Percentiles rank a stretch among this genome's conserved stretches.
Conservation (phyloP, 768 basidiomycete genomes). For the Fibroporia radiculosa region DNA sequence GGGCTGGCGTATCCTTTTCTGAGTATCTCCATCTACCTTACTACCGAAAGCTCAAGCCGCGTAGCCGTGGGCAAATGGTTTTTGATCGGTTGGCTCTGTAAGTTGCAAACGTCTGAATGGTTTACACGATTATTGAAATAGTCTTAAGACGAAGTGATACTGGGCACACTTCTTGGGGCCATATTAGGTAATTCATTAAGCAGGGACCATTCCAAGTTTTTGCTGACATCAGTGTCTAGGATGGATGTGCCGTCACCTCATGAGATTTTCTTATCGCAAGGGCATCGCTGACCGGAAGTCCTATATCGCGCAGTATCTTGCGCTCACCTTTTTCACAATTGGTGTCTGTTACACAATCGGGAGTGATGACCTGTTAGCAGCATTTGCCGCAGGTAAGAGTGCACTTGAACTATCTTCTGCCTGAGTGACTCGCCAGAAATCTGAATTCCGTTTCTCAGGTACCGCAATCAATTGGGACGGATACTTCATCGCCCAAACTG, state of each 20-base stretch:
- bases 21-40: conserved; percentile 77
- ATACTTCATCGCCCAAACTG: conserved; percentile 70
- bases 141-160: conserved; percentile 63
- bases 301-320: conserved; percentile 78
- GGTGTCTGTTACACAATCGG: conserved; percentile 79
- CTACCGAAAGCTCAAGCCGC: conserved; percentile 51
- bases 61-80: conserved; percentile 81
- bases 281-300: conserved; percentile 75
- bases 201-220: background rate
- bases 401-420: conserved; percentile 6
- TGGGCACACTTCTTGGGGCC: conserved; percentile 67
- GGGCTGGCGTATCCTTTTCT: conserved; percentile 94
- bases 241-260: conserved; percentile 54
- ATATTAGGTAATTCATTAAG: conserved; percentile 29
- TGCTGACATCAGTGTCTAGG: conserved; percentile 33
- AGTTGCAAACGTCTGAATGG: conserved; percentile 17
- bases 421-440: too few relatives aligned
- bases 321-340: conserved; percentile 62
- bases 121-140: background rate
- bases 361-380: conserved; percentile 81
- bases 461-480: conserved; percentile 91
- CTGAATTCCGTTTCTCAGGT: too few relatives aligned
- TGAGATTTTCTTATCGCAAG: conserved; percentile 60
- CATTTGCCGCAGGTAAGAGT: conserved; percentile 65
- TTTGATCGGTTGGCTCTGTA: conserved; percentile 76